Evolutionary conservation across 192 early-diverging fungal species (phyloP).

Genomic region (Entomortierella chlamydospora): DNA sequence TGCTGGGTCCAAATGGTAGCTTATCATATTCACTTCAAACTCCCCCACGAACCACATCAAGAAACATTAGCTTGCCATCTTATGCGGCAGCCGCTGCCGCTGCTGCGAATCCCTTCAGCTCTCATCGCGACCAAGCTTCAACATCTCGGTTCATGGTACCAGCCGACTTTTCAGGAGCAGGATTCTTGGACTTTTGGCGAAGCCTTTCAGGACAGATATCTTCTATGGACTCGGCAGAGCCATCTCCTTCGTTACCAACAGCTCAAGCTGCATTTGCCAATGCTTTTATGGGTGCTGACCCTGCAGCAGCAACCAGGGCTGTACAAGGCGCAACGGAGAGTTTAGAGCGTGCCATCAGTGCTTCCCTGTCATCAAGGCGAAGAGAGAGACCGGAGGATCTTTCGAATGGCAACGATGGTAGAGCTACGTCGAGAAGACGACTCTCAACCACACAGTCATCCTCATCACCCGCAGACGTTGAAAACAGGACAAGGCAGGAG

Average conservation of each 20-base stretch:
- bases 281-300: background rate
- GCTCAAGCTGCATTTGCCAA: background rate
- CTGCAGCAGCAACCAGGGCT: conserved; percentile 2
- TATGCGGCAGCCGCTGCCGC: conserved; percentile 17
- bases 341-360: background rate
- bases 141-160: conserved; percentile 23
- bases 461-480: background rate
- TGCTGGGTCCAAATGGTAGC: conserved; percentile 32
- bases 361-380: conserved; percentile 5
- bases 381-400: conserved; percentile 45
- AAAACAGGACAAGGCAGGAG: background rate
- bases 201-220: conserved; percentile 15
- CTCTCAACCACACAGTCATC: conserved; percentile 1
- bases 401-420: background rate
- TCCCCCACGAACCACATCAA: background rate
- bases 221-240: background rate
- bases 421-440: conserved; percentile 24
- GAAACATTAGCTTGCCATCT: background rate
- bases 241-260: background rate
- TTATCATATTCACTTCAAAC: conserved; percentile 21
- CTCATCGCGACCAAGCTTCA: background rate
- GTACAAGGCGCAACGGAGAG: no score
- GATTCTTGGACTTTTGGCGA: conserved; percentile 27
- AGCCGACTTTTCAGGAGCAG: conserved; percentile 16
- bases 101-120: conserved; percentile 20